Conservation (phyloP, 2,329 filamentous ascomycete species). For the Aspergillus sp. region DNA sequence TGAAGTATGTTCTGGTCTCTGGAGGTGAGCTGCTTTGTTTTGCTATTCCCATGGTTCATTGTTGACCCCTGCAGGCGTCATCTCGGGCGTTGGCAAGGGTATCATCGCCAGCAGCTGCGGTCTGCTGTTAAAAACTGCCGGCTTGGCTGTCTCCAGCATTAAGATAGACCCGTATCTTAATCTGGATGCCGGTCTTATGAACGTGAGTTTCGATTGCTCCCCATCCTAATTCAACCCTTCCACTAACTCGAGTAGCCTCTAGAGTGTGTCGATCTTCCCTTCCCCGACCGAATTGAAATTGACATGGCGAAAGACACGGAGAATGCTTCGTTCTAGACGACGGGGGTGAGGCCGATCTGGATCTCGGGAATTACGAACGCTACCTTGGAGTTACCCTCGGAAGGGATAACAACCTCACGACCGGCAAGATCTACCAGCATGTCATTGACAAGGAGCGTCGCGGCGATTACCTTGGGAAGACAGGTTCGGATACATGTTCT, state of each 20-base stretch:
- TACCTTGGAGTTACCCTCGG: slow-evolving; percentile 77
- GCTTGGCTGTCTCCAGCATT: slow-evolving; percentile 21
- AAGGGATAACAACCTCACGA: slow-evolving; percentile 90
- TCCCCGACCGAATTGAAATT: slow-evolving; percentile 4
- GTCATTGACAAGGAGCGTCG: slow-evolving; percentile 67
- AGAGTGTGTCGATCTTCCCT: slow-evolving; percentile 6
- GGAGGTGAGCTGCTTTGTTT: slow-evolving; percentile 50
- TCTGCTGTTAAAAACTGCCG: slow-evolving; percentile 21
- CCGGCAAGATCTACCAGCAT: slow-evolving; percentile 87
- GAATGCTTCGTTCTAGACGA: slow-evolving; percentile 84
- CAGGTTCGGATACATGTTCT: slow-evolving; percentile 23
- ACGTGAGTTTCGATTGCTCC: slow-evolving; percentile 53
- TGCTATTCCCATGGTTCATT: slow-evolving; percentile 1
- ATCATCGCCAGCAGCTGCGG: slow-evolving; percentile 51
- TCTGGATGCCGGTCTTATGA: slow-evolving; percentile 64
- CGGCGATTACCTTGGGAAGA: slow-evolving; percentile 77
- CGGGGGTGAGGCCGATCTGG: slow-evolving; percentile 66
- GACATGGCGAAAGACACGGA: slow-evolving; percentile 44
- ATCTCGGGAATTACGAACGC: slow-evolving; percentile 67
- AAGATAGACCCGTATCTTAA: slow-evolving; percentile 60
- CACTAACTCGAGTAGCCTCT: slow-evolving; percentile 5
- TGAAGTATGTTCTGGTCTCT: slow-evolving; percentile 76
- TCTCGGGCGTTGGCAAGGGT: slow-evolving; percentile 48
- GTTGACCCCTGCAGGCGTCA: slow-evolving; percentile 30
- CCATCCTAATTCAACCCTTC: slow-evolving; percentile 2